Percentiles rank a stretch among this genome's conserved stretches.
These are phyloP conservation scores for Amanita fuliginea DNA, from an alignment of 768 basidiomycete species.

Conservation along the genomic window DNA sequence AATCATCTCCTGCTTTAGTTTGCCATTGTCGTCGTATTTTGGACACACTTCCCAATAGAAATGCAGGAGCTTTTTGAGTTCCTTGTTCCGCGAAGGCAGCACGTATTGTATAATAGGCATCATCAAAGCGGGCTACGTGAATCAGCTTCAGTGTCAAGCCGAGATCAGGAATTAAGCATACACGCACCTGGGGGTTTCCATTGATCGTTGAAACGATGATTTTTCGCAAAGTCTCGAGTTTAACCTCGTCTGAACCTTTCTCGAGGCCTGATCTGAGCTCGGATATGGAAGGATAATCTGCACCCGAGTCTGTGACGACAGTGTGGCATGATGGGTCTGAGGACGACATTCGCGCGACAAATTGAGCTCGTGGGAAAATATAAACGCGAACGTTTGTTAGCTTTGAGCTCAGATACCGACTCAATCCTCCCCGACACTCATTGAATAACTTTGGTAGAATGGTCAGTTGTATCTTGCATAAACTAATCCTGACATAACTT, in stretches of 20 bases:
- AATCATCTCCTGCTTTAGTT: conserved; percentile 99
- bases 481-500: too few species aligned
- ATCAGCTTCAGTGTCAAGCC: not conserved
- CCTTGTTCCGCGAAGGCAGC: conserved; percentile 91
- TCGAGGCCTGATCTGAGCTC: conserved; percentile 79
- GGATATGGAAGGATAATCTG: conserved; percentile 67
- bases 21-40: conserved; percentile 93
- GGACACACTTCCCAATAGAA: conserved; percentile 98
- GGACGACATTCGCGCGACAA: conserved; percentile 23
- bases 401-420: too few species aligned
- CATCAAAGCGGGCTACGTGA: conserved; percentile 67
- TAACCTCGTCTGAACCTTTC: conserved; percentile 95
- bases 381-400: conserved; percentile 8
- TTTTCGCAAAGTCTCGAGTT: conserved; percentile 89
- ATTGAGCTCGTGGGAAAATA: conserved; percentile 10
- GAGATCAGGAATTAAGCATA: conserved; percentile 2
- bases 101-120: conserved; percentile 99
- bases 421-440: too few species aligned
- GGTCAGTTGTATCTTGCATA: too few species aligned
- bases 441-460: too few species aligned
- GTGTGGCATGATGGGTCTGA: conserved; percentile 69
- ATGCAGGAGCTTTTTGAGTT: conserved; percentile 92
- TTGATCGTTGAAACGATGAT: conserved; percentile 92
- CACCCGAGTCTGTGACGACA: conserved; percentile 59
- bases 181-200: conserved; percentile 79